Evolutionary conservation across 495 filamentous ascomycete genomes (phyloP).

Genomic region (Pyronema omphalodes): DNA sequence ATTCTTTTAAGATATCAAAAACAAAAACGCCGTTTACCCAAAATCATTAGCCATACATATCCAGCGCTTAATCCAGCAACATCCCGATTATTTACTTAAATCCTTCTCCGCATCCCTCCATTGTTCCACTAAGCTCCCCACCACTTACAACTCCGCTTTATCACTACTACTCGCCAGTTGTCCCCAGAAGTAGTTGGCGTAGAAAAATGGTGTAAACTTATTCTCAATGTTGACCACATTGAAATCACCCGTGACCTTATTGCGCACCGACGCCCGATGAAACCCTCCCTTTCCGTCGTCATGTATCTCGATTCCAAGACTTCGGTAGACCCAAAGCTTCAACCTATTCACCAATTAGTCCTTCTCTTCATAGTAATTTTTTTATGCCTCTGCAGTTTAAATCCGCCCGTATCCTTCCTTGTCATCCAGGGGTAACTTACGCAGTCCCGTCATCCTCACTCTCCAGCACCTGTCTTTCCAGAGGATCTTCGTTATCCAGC

Average conservation of each 20-base stretch:
- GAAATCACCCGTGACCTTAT: slow-evolving; percentile 73
- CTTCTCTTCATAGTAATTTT: background rate
- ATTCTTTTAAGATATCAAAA: too few species aligned
- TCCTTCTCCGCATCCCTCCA: too few species aligned
- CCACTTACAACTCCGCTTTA: slow-evolving; percentile 2
- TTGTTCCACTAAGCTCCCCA: too few species aligned
- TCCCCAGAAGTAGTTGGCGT: slow-evolving; percentile 91
- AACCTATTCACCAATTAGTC: slow-evolving; percentile 32
- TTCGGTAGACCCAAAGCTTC: slow-evolving; percentile 78
- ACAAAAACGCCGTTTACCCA: too few species aligned
- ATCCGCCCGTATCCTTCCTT: slow-evolving; percentile 21
- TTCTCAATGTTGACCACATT: slow-evolving; percentile 88
- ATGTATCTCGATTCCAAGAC: slow-evolving; percentile 77
- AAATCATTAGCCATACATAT: too few species aligned
- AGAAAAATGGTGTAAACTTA: slow-evolving; percentile 80
- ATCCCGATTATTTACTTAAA: too few species aligned
- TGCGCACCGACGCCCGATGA: slow-evolving; percentile 63
- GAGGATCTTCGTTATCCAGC: slow-evolving; percentile 53
- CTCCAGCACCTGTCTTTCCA: slow-evolving; percentile 39
- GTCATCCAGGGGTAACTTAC: slow-evolving; percentile 9
- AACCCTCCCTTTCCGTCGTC: slow-evolving; percentile 63
- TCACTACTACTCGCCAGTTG: slow-evolving; percentile 37
- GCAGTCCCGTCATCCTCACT: slow-evolving; percentile 30
- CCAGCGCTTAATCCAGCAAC: too few species aligned
- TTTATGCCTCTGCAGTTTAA: slow-evolving; percentile 23